Conservation (phyloP, 176 grass and related monocot species). For the Oryza rufipogon region DNA sequence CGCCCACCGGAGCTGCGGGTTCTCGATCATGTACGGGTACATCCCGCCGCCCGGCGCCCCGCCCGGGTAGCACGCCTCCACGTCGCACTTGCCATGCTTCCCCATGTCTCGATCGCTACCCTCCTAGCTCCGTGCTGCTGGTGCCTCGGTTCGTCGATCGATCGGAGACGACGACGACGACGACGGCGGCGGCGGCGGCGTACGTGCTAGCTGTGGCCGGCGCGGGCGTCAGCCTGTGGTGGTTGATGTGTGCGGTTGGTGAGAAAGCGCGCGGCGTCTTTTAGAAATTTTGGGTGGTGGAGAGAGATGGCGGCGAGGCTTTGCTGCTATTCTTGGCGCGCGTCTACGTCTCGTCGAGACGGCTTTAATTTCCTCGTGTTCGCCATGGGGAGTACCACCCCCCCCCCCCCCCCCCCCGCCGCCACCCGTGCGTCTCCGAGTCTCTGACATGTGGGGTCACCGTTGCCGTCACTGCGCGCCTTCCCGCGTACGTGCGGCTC, state of each 20-base stretch:
- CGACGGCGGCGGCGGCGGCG: no score
- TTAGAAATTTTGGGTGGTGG: slow-evolving; percentile 26
- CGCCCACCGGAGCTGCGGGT: slow-evolving; percentile 68
- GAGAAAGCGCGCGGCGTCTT: neutral
- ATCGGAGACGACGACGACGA: neutral
- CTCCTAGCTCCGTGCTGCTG: no score
- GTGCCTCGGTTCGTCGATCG: neutral
- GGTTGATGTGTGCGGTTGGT: neutral
- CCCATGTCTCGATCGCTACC: slow-evolving; percentile 30
- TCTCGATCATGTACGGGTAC: slow-evolving; percentile 70
- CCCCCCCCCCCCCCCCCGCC: no score
- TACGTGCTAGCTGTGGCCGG: no score
- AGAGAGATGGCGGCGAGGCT: slow-evolving; percentile 11
- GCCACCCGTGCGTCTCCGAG: no score
- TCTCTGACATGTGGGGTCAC: no score
- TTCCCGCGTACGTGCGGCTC: no score
- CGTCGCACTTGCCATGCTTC: slow-evolving; percentile 48
- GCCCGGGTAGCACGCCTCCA: slow-evolving; percentile 46
- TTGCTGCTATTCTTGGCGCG: slow-evolving; percentile 38
- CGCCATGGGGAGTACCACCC: neutral
- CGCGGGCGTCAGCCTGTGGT: no score
- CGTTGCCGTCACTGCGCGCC: no score
- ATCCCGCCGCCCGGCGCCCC: neutral
- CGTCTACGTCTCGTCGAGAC: neutral
- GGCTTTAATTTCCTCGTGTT: slow-evolving; percentile 1